Evolutionary conservation across 2,329 filamentous ascomycete genomes (phyloP), one percentile per base, ranked within the genome.

Genomic region (Fusarium redolens): DNA sequence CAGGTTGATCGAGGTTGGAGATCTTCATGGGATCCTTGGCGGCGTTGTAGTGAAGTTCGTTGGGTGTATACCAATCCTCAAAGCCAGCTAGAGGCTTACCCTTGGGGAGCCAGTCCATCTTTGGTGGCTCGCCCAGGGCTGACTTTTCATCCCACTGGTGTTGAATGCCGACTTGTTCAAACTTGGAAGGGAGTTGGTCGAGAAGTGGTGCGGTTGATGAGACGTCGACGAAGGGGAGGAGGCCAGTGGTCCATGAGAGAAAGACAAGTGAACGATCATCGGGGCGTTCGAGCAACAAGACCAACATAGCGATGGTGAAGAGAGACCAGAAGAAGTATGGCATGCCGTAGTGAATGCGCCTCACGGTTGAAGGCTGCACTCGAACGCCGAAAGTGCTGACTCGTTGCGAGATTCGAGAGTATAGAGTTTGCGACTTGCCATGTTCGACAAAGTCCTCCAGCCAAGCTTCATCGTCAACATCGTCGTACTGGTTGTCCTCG

Each of bases 21-120:
- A 84, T 79, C 58, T 81, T 83, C 45, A 84, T 65, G 2, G 84
- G 84, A 44, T 85, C 84, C 7, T 77, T 66, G 2, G 72, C 69
- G 9, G 83, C 78, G 45, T 74, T 79, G 61, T 85, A 85, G 61
- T 82, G 81, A 10, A 76, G 65, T 51, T 55, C 51, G 7, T 73
- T 54, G 4, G 70, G 15, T 5, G 30, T 50, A n/a, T 79, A 78
- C 78, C 78, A 80, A 37, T 80, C 78, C 52, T 76, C 73, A 9
- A 80, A 80, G 1, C 78, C 78, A 4, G 65, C 72, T 11, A 77
- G 54, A 5, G 77, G 48, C n/a, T 63, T 52, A 0, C 68, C 70
- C 35, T 69, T 61, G 20, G 78, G 77, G 2, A 80, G 63, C 78
- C 78, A 80, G 25, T 59, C 45, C 35, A 75, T 72, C 17, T 66